Evolutionary conservation across 805 yeast species (phyloP), one percentile per base, ranked within the genome.

Genomic region (Pichia occidentalis): DNA sequence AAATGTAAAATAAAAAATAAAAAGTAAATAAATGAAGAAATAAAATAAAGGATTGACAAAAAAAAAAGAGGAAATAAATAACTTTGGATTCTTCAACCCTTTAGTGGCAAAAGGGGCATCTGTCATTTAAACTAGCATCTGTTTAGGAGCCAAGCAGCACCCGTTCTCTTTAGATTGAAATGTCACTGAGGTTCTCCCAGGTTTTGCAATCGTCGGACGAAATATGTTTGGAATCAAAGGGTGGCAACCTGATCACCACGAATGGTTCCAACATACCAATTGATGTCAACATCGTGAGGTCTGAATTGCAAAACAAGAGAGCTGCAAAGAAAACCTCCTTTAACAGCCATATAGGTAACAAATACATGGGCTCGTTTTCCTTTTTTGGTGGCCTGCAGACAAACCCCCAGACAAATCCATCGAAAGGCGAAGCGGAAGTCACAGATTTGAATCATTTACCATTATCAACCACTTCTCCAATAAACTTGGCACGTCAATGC

Each of bases 401-500:
- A 1, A 39, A 28, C 11, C 8, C 45, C 5, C 51, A 49, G 7
- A 37, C 52, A 7, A 40, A 41, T 8, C 49, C 16, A 41, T 44
- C 28, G 42, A 65, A 49, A 28, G 35, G 32, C 11, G 39, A 26
- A 14, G 3, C 24, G 6, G 36, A 29, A 14, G 26, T 33, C 12
- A 39, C 38, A 9, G 36, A 37, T 32, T 60, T 68, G 44, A 63
- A 59, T 32, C 61, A 70, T 16, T 71, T 77, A 23, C 72, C 73
- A 40, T 63, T 73, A 42, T 67, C 75, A 16, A 64, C 67, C 25
- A 60, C 75, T 30, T 61, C 74, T 20, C 77, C 81, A 4, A 56
- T 71, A 38, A 70, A 73, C 44, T 58, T 83, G 40, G 85, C 87
- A 1, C 68, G 75, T 35, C 77, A 77, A 56, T 80, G 75, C 57